Base-by-base conservation (phyloP, 2,329 filamentous ascomycete genomes). In the Colletotrichum zoysiae region DNA sequence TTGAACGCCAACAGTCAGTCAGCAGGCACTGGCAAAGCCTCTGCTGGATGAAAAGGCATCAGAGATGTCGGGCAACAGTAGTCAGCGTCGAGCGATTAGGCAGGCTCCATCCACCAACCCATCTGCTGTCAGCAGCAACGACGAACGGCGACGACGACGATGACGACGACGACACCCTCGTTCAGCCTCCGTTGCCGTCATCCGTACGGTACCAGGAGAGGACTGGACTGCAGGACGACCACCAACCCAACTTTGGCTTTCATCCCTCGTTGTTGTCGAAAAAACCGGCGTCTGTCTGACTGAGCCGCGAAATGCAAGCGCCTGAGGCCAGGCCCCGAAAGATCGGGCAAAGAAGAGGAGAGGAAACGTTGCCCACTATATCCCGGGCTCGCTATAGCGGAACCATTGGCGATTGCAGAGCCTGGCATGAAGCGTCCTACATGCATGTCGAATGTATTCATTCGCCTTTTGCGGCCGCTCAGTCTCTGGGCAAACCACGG, bases 241-340 rank as follows among this genome's bases (percentile, higher is more conserved):
- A 67, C 64, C 18, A 20, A 57, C 50, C 64, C 56, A n/a, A 18
- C 35, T 53, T 63, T 71, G 68, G 58, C 68, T 53, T 63, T 58
- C 64, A 35, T 58, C 57, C 44, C 65, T 59, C 57, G 26, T 61
- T 51, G 50, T 46, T 20, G 44, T 40, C 38, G 14, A 44, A 44
- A 68, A 58, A 71, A 55, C 53, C 58, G 51, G 65, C 68, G 68
- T 59, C 65, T 53, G 68, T 59, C 65, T 53, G 20, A 44, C 9
- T 46, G 20, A 44, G 42, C 51, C 20, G 48, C 16, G 50, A 42
- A 12, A 35, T 63, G 58, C n/a, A n/a, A n/a, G n/a, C 68, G 65
- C 46, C 65, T 63, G 68, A 71, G 48, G 44, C 16, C 46, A 18
- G 59, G 65, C 56, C 35, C 20, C 61, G 40, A 33, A 60, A 60